Base-by-base conservation (phyloP, 2,329 filamentous ascomycete species). In the Acrocalymma vagum region DNA sequence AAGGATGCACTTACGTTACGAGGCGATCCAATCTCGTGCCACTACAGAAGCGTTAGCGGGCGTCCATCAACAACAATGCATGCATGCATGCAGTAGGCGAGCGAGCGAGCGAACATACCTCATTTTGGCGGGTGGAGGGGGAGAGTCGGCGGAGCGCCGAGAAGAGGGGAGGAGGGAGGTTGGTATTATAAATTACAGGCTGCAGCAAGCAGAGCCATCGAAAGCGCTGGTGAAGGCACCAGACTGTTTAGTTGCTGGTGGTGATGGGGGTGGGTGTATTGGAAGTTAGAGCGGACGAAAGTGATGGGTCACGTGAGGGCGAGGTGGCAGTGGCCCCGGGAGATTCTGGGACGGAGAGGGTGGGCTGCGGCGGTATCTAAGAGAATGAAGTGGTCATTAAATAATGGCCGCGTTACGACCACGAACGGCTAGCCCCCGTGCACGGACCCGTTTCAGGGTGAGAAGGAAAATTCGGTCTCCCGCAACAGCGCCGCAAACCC, bases 1-100 rank as follows among this genome's bases (percentile, higher is more conserved):
- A 29, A 32, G 46, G 48, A 41, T 53, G 42, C 29, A 68, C 64
- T 60, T 60, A 68, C 64, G 61, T 68, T 55, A 68, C 64, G 45
- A 68, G 64, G 51, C 64, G 62, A 51, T 68, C 64, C 55, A 68
- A 60, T 62, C 63, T 65, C 45, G 64, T 67, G 57, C 55, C 64
- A 66, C 64, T 67, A 61, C 58, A 39, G 51, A 29, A 45, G 46
- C 46, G 54, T 67, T 66, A 67, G 64, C 63, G 58, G 55, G 54
- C 48, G 50, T 53, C 38, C 36, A n/a, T 46, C 28, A 17, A 49
- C 24, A 51, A 20, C 15, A 6, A 24, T 27, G 18, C 3, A 26
- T 33, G 17, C 46, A 57, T 59, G 57, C 55, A 59, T 52, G 48
- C 48, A 51, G 44, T 23, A 45, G 38, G 28, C 45, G 31, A 20